These are phyloP conservation scores for Fusarium incarnatum DNA, from an alignment of 2,329 filamentous ascomycete species.

Conservation along the genomic window DNA sequence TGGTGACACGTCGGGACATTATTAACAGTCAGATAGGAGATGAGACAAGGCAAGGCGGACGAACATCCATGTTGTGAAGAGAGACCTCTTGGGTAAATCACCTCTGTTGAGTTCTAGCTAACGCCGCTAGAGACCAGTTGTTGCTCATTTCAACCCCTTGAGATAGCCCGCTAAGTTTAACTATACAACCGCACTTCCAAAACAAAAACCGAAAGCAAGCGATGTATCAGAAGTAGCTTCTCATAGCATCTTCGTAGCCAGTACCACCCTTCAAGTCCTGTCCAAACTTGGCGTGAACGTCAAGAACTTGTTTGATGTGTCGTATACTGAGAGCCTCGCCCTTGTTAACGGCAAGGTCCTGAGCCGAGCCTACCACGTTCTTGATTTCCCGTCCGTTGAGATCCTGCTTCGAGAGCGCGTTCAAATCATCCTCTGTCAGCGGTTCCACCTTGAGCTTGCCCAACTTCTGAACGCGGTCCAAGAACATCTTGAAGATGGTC, in stretches of 20 bases:
- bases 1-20: not conserved
- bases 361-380: slow-evolving; percentile 85
- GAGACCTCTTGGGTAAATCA: not conserved
- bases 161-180: not conserved
- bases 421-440: slow-evolving; percentile 76
- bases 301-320: slow-evolving; percentile 85
- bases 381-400: slow-evolving; percentile 80
- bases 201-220: not conserved
- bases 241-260: slow-evolving; percentile 86
- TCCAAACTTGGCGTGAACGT: slow-evolving; percentile 85
- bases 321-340: slow-evolving; percentile 77
- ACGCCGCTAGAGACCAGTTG: not conserved
- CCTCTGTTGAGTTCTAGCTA: not conserved
- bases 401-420: slow-evolving; percentile 73
- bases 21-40: not conserved
- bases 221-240: slow-evolving; percentile 72
- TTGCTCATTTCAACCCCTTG: not conserved
- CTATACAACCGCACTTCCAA: not conserved
- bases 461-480: slow-evolving; percentile 75
- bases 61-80: not conserved
- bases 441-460: slow-evolving; percentile 70
- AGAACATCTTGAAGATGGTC: slow-evolving; percentile 85
- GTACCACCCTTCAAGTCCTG: slow-evolving; percentile 83
- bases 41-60: not conserved
- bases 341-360: slow-evolving; percentile 84